Percentiles rank a stretch among this genome's conserved stretches.
Evolutionary conservation across 805 yeast species (phyloP).

Genomic region (Saccharomycopsis malanga): DNA sequence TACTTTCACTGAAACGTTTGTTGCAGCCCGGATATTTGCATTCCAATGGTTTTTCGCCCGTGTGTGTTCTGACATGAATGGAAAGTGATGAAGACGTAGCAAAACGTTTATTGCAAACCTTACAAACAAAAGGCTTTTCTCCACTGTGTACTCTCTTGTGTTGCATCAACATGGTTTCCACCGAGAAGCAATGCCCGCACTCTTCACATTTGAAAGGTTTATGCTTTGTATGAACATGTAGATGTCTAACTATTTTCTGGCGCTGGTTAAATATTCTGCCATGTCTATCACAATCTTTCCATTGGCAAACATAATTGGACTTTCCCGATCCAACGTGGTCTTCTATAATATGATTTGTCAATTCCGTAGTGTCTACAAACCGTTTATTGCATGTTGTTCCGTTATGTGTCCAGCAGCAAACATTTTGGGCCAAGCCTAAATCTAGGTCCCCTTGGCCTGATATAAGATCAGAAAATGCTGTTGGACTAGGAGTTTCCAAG

Average conservation of each 20-base stretch:
- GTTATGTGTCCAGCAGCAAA: neutral
- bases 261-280: conserved; percentile 66
- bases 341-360: conserved; percentile 63
- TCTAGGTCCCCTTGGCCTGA: neutral
- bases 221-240: conserved; percentile 81
- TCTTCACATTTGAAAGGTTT: conserved; percentile 67
- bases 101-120: conserved; percentile 66
- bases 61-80: conserved; percentile 79
- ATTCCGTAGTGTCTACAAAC: conserved; percentile 49
- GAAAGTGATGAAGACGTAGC: conserved; percentile 78
- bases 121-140: conserved; percentile 77
- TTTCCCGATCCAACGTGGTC: conserved; percentile 72
- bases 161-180: conserved; percentile 68
- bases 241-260: conserved; percentile 79
- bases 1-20: conserved; percentile 80
- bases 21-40: conserved; percentile 80
- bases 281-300: conserved; percentile 71
- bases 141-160: conserved; percentile 85
- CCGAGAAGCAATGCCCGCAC: conserved; percentile 70
- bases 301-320: conserved; percentile 59
- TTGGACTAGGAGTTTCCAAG: neutral
- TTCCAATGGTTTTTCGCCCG: conserved; percentile 80
- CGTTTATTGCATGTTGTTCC: neutral
- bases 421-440: neutral
- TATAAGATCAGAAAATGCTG: too few species aligned